phyloP scores from a whole-genome alignment of 176 grass and related monocot genomes.

The Cenchrus fungigraminus region DNA sequence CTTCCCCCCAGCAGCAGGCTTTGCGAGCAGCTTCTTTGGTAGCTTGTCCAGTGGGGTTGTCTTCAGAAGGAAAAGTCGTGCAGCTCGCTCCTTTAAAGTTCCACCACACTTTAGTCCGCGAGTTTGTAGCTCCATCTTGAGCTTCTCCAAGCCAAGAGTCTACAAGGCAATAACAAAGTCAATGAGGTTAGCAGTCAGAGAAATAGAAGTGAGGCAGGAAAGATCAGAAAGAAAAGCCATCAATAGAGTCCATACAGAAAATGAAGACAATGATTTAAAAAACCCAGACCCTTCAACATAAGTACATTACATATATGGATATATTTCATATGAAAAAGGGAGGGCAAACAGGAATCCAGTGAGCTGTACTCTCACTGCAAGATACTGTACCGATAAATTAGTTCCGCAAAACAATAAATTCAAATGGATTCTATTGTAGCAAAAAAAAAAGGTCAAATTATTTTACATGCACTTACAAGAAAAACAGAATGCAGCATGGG shows the following conservation, averaged over 20 bases:
- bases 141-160: constrained; percentile 76
- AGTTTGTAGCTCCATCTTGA: constrained; percentile 81
- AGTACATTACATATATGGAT: not conserved
- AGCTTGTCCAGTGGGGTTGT: constrained; percentile 82
- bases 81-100: constrained; percentile 87
- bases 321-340: not conserved
- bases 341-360: not conserved
- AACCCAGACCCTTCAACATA: not conserved
- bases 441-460: too few species aligned
- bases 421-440: not conserved
- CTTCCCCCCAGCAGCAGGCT: constrained; percentile 38
- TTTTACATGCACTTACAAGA: not conserved
- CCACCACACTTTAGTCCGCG: constrained; percentile 82
- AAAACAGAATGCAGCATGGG: not conserved
- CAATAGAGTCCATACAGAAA: not conserved
- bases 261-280: not conserved
- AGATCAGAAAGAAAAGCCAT: not conserved
- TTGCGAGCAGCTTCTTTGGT: constrained; percentile 90
- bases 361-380: not conserved
- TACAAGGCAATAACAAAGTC: constrained; percentile 35
- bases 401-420: not conserved
- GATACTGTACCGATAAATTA: not conserved
- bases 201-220: not conserved
- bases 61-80: constrained; percentile 91
- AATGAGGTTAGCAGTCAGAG: not conserved